Percentiles rank a stretch among this genome's conserved stretches.
Evolutionary conservation across 495 filamentous ascomycete species (phyloP).

Genomic region (Lophiotrema nucula): DNA sequence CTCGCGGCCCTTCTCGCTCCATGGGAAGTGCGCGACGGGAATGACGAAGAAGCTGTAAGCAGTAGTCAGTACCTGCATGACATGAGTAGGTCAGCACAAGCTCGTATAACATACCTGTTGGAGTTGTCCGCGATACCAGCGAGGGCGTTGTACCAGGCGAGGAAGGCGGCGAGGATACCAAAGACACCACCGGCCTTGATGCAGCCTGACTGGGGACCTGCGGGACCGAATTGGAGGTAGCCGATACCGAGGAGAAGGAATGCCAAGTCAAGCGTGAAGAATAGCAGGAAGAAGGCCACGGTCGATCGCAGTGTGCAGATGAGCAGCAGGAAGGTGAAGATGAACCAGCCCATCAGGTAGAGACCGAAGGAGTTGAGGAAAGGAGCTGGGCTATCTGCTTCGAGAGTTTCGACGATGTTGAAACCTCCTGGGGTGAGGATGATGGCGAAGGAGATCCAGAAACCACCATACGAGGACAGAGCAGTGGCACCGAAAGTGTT

Average conservation of each 20-base stretch:
- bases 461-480: constrained; percentile 93
- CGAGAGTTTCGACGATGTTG: constrained; percentile 38
- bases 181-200: constrained; percentile 84
- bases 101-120: constrained; percentile 59
- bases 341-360: constrained; percentile 94
- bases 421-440: constrained; percentile 52
- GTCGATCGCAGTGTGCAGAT: constrained; percentile 90
- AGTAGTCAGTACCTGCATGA: constrained; percentile 6
- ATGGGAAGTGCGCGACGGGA: constrained; percentile 94
- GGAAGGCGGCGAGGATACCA: constrained; percentile 81
- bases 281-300: constrained; percentile 92
- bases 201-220: constrained; percentile 50
- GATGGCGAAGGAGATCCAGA: constrained; percentile 93
- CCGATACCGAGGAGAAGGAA: constrained; percentile 84
- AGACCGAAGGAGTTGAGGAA: constrained; percentile 75
- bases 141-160: constrained; percentile 95
- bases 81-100: neutral
- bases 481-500: constrained; percentile 97
- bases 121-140: constrained; percentile 85
- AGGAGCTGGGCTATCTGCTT: constrained; percentile 40
- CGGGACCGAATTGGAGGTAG: constrained; percentile 57
- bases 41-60: constrained; percentile 84
- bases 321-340: constrained; percentile 89
- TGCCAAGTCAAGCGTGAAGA: constrained; percentile 89
- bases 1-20: constrained; percentile 82